Evolutionary conservation across 345 rosid species (phyloP).

Genomic region (Sonneratia caseolaris): DNA sequence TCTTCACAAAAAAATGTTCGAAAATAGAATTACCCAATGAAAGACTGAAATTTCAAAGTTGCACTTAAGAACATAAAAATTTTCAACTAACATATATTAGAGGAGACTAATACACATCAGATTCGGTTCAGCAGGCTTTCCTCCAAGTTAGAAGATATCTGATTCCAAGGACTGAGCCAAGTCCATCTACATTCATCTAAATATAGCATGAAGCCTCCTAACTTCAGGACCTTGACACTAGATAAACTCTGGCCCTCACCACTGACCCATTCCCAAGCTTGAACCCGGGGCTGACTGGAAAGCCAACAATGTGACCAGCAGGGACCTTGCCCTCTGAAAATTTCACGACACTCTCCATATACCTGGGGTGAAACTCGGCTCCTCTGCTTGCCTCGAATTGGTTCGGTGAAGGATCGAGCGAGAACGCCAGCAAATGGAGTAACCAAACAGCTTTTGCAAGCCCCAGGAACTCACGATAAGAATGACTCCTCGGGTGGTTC

Average conservation of each 20-base stretch:
- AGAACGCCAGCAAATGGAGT: slow-evolving; percentile 83
- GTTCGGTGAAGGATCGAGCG: slow-evolving; percentile 1
- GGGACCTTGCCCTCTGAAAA: slow-evolving; percentile 31
- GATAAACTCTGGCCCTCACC: slow-evolving; percentile 68
- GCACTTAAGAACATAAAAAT: too few species aligned
- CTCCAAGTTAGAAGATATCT: too few species aligned
- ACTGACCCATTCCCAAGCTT: slow-evolving; percentile 62
- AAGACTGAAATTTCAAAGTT: too few species aligned
- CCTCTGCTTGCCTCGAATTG: slow-evolving; percentile 2
- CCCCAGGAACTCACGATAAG: slow-evolving; percentile 68
- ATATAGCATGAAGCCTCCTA: background rate
- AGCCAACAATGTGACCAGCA: slow-evolving; percentile 71
- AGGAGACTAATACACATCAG: too few species aligned
- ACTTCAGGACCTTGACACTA: slow-evolving; percentile 35
- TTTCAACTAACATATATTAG: too few species aligned
- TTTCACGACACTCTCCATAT: background rate
- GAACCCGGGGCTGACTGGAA: slow-evolving; percentile 87
- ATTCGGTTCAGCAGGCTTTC: too few species aligned
- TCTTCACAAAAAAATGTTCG: too few species aligned
- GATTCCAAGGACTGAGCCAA: background rate
- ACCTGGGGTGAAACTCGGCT: background rate
- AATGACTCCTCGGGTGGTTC: slow-evolving; percentile 75
- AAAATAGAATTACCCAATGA: too few species aligned
- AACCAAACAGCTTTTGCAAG: slow-evolving; percentile 80
- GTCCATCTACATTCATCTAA: background rate